Percentiles rank a stretch among this genome's conserved stretches.
Evolutionary conservation across 371 early-diverging fungal genomes (phyloP).

Genomic region (Syncephalastrum sp.): DNA sequence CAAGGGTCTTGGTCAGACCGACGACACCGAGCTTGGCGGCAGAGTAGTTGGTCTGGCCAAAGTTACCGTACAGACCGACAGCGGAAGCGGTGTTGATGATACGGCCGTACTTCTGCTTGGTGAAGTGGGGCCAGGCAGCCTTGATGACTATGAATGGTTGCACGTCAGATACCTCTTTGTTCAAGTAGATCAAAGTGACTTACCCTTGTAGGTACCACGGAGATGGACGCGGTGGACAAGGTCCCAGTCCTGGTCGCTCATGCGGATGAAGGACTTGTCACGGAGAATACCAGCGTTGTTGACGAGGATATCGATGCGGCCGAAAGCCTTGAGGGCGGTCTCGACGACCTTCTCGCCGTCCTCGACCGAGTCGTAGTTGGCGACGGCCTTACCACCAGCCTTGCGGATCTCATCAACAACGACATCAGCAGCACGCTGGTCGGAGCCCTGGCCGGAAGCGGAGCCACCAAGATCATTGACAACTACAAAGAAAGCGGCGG

Average conservation of each 20-base stretch:
- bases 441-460: constrained; percentile 58
- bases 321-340: constrained; percentile 93
- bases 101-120: constrained; percentile 93
- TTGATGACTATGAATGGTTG: constrained; percentile 58
- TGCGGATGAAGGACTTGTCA: constrained; percentile 93
- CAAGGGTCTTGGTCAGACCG: constrained; percentile 89
- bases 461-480: constrained; percentile 90
- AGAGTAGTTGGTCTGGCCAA: constrained; percentile 97
- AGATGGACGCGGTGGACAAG: constrained; percentile 91
- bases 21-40: constrained; percentile 93
- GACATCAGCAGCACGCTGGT: constrained; percentile 86
- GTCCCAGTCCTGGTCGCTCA: constrained; percentile 97
- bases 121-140: constrained; percentile 96
- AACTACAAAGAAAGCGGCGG: constrained; percentile 49
- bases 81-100: constrained; percentile 89
- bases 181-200: not conserved
- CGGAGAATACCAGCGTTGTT: constrained; percentile 98
- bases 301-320: constrained; percentile 92
- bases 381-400: constrained; percentile 95
- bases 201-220: constrained; percentile 88
- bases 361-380: constrained; percentile 97
- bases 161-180: not conserved
- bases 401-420: constrained; percentile 93
- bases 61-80: constrained; percentile 98
- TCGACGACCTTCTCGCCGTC: constrained; percentile 96